Evolutionary conservation across 1,284 basidiomycete species (phyloP), one percentile per base, ranked within the genome.

Genomic region (Pyrrhoderma lamaoense): DNA sequence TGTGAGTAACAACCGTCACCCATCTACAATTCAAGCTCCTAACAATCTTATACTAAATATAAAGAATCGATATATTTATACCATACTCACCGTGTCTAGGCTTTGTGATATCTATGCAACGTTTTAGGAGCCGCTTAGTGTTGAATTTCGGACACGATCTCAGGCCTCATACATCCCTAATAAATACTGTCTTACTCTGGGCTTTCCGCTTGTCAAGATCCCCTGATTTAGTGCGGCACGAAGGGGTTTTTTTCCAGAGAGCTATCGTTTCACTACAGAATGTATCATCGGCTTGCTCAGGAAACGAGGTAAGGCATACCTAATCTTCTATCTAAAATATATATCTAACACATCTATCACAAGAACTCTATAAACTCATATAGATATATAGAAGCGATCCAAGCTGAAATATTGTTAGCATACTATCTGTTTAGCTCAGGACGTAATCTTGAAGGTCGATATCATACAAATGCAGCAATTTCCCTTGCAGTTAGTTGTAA

Each of bases 391-490:
- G 73, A 80, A 56, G 74, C 73, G 5, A 65, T 82, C 5, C 79
- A 82, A 58, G 74, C 80, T 1, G 73, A 80, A 58, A 64, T 80
- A 18, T 70, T 82, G 8, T 67, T 82, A 18, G 66, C 75, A 1
- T 69, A 72, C 56, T 82, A 80, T 60, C 75, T 79, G 57, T 72
- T 76, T 49, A 59, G 64, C 22, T 61, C 63, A 16, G 75, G 73
- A 2, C 64, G 70, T 22, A 62, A 67, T 27, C 57, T 70, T 0
- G 72, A 74, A 22, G 77, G 70, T 2, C 67, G 69, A 47, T 70
- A 70, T 52, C 70, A 74, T 38, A 66, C 67, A 8, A 67, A 67
- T 47, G 67, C 69, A 0, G 70, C 70, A 0, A 64, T 67, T 16
- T 60, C 69, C 0, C 57, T 77, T n/a, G 65, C 62, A 8, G 59